Percentiles rank a stretch among this genome's conserved stretches.
phyloP scores from a whole-genome alignment of 2,329 filamentous ascomycete genomes.

The Penicillium expansum region DNA sequence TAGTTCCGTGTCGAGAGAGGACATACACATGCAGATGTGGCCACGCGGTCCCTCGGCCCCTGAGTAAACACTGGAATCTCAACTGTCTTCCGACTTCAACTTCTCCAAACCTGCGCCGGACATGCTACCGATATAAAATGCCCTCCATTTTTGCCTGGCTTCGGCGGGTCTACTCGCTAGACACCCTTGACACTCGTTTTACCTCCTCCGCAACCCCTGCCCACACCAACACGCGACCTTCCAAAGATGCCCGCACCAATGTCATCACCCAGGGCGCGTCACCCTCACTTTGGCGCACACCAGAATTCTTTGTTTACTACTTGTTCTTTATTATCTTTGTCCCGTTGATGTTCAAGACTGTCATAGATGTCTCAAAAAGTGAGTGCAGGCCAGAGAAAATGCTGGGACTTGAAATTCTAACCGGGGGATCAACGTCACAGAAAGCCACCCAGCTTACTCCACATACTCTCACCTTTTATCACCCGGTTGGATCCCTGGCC shows the following conservation, averaged over 20 bases:
- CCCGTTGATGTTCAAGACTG: conserved; percentile 88
- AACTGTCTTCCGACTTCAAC: conserved; percentile 9
- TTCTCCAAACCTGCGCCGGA: conserved; percentile 14
- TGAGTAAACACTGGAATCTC: conserved; percentile 21
- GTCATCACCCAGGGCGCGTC: conserved; percentile 48
- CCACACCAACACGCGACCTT: conserved; percentile 52
- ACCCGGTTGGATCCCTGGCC: conserved; percentile 86
- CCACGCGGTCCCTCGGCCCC: conserved; percentile 9
- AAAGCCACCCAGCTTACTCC: conserved; percentile 74
- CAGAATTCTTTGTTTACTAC: conserved; percentile 83
- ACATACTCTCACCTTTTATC: conserved; percentile 70
- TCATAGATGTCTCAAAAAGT: conserved; percentile 82
- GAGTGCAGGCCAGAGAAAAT: conserved; percentile 29
- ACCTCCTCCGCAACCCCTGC: conserved; percentile 69
- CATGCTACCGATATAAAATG: conserved; percentile 42
- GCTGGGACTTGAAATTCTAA: conserved; percentile 14
- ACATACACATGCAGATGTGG: neutral
- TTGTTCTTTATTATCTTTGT: conserved; percentile 63
- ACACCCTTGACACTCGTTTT: conserved; percentile 70
- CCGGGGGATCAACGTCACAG: conserved; percentile 46
- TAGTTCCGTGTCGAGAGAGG: neutral
- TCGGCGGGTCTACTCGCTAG: conserved; percentile 59
- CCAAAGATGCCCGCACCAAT: conserved; percentile 37
- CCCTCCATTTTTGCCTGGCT: conserved; percentile 48
- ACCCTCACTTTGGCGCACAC: conserved; percentile 77